Evolutionary conservation across 805 yeast species (phyloP), one percentile per base, ranked within the genome.

Genomic region (Saturnispora zaruensis): DNA sequence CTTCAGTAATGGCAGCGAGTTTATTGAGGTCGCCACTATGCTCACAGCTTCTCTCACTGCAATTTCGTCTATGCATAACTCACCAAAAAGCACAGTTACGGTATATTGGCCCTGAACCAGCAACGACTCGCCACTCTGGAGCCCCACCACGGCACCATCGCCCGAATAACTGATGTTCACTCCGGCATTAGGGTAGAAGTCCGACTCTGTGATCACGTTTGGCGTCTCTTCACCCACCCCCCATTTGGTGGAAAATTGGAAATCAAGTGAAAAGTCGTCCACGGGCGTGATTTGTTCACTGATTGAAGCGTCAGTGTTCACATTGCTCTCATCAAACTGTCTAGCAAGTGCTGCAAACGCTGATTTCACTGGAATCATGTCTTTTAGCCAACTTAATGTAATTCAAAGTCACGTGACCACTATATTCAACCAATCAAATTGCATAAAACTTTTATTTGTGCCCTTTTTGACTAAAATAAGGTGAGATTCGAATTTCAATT

Each of bases 41-140:
- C 48, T 57, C 18, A 50, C 55, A 3, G 47, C 13, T 1, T 20
- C 7, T 5, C 51, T 53, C 28, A 53, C 53, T 18, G 64, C 68
- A 18, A 64, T 49, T 55, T 73, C 68, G 53, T 80, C 79, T 1
- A 79, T 52, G 3, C 62, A 53, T 0, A 76, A 58, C 0, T 75
- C 72, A 16, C 85, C 85, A 46, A 74, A 59, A 52, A 70, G 72
- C 0, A 79, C 63, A 3, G 59, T 58, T 23, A 79, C 45, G 4
- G 43, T 56, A 54, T 69, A 78, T 51, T 73, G 78, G 0, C 85
- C 84, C 49, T 67, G 64, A 1, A 79, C 48, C 37, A 77, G 55
- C 3, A 79, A 51, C 2, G 61, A 54, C 48, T 69, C 71, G n/a
- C 21, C 45, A 21, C 20, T 24, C 14, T n/a, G 21, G 32, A 79